Evolutionary conservation across 2,329 filamentous ascomycete genomes (phyloP), one percentile per base, ranked within the genome.

Genomic region (Xylaria arbuscula): DNA sequence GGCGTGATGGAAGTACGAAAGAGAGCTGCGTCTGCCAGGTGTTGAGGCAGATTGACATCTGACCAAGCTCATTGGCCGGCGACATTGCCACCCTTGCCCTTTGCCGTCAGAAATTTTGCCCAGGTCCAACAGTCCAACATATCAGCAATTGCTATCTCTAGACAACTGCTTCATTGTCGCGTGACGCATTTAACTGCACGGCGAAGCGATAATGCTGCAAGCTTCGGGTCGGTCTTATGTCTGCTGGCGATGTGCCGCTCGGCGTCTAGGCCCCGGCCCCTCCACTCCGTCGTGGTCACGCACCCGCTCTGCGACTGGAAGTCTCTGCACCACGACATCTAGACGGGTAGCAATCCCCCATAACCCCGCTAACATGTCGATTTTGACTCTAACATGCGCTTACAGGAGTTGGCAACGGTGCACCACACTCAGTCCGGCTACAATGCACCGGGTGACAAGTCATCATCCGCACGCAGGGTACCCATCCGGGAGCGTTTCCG

Each of bases 401-500:
- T 54, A 19, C 51, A 74, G 77, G 53, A 42, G 8, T 57, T 78
- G 40, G 76, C 77, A 38, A 78, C 76, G 38, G 76, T 76, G 11
- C 72, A 70, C 28, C 71, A 76, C 70, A 34, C 54, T 15, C 7
- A 19, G 42, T 58, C 64, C 3, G 59, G 17, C n/a, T 40, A 57
- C 32, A 59, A 58, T 65, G 40, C n/a, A 40, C 42, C n/a, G 57
- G 63, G 56, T 38, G 32, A 2, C 66, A 22, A 34, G 55, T 45
- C 58, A 57, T 22, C 66, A 48, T 24, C 54, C 28, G 53, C 53
- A 32, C 57, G 59, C n/a, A 53, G 28, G 40, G 28, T 66, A 17
- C 62, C 72, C 1, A 83, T 86, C 50, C 81, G 84, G 45, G 72
- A 82, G 45, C 78, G 78, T 15, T 77, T 87, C 32, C 78, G 78